Base-by-base conservation (phyloP, 2,329 filamentous ascomycete genomes). In the Ceratocystis variospora region DNA sequence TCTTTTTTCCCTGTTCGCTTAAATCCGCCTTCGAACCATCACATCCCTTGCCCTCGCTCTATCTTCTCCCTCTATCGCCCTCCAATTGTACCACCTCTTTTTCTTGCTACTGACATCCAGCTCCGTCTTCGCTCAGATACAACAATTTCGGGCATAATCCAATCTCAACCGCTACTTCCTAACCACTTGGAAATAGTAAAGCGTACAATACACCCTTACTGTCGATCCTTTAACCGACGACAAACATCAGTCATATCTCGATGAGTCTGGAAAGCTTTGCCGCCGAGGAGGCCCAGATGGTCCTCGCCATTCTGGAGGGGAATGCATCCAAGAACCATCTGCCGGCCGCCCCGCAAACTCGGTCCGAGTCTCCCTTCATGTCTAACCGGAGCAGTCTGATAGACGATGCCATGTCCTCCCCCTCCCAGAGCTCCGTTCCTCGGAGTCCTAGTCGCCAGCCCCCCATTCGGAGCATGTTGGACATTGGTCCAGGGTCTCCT, bases 231-330 rank as follows among this genome's bases (percentile, higher is more conserved):
- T 15, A 28, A 12, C 48, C 10, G 19, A 53, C 8, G 5, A 53
- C 48, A 19, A 22, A 6, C 46, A 69, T 71, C 64, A 72, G 70
- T 8, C 69, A 73, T 62, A 75, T 76, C 63, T 77, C 78, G 22
- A 90, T 90, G 86, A 90, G 87, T 72, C 83, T 92, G 72, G 88
- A 90, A 76, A 83, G 87, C 62, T 83, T 86, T 70, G 79, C 91
- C 69, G 88, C 91, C 73, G 86, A 90, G 78, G 89, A 93, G 79
- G 83, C 87, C 69, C 80, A 81, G 69, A 87, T 90, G 76, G 85
- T 91, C 48, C 78, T 90, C 70, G 85, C 84, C 61, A 77, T 90
- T 68, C 78, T 90, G 53, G 85, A 88, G 73, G 61, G 61, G 10
- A 48, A 31, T 31, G 44, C 61, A 33, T 48, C 61, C 15, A 67